Base-by-base conservation (phyloP, 257 asterid genomes). In the Solanum ossicruentum region DNA sequence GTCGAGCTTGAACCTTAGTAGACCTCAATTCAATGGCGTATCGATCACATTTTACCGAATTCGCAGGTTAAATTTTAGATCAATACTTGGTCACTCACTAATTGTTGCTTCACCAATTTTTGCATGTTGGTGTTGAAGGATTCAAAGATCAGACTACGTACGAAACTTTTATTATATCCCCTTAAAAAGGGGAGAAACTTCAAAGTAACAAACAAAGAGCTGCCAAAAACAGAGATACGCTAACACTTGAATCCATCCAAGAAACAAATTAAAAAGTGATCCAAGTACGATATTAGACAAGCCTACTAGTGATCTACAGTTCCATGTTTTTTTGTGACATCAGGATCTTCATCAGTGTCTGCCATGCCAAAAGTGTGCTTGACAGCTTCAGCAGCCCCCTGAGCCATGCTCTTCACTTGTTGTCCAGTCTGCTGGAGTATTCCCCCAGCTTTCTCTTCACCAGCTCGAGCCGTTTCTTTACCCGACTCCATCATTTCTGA, bases 391-490 rank as follows among this genome's bases (percentile, higher is more conserved):
- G 99, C 91, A 28, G 98, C 93, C 7, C 98, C 99, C 3, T 91
- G 93, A 36, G 97, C 89, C 89, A 90, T 84, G 81, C 71, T 82
- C 88, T 47, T 84, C 85, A 90, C 80, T 58, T 88, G 91, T 7
- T 86, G 63, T 16, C 93, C 91, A 12, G 93, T 83, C 89, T 90
- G 61, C 54, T 90, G 93, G 54, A 95, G 55, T 0, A 85, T 2
- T 2, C 98, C 96, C 0, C 99, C 99, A 0, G 94, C 90, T 86
- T 92, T 88, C 84, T 96, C 96, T 84, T 91, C 91, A 41, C 98
- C 98, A 0, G 98, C 92, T 80, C 86, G 82, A 2, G 97, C 95
- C 2, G 92, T 86, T 86, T 93, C 97, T 79, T 89, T 89, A 1
- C 93, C 96, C 1, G 91, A 82, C 85, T 93, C 91, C 0, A 92